Evolutionary conservation across 2,329 filamentous ascomycete genomes (phyloP).

Genomic region (Sporothrix globosa): DNA sequence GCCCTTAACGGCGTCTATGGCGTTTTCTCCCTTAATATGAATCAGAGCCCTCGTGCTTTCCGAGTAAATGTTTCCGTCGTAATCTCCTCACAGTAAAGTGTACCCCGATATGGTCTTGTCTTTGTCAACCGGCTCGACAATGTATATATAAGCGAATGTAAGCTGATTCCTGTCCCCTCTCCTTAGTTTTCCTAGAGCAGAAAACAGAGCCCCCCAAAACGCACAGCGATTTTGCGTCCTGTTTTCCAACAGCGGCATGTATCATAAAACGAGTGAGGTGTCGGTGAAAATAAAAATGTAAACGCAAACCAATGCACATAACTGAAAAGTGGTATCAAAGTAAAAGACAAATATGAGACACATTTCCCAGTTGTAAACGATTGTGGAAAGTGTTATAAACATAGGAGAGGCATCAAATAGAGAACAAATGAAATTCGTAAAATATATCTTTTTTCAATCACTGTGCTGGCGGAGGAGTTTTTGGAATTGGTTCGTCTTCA

Average conservation of each 20-base stretch:
- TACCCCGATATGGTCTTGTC: background rate
- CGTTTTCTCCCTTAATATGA: too few species aligned
- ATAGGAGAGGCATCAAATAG: constrained; percentile 16
- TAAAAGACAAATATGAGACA: background rate
- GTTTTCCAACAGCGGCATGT: background rate
- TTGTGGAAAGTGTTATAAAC: background rate
- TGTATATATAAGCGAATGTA: constrained; percentile 2
- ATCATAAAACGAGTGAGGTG: constrained; percentile 17
- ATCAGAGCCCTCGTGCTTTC: background rate
- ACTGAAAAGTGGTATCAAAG: constrained; percentile 17
- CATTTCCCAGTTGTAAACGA: constrained; percentile 1
- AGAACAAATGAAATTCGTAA: constrained; percentile 26
- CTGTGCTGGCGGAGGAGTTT: background rate
- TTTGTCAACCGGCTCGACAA: background rate
- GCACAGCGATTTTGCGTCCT: background rate
- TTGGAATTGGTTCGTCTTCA: background rate
- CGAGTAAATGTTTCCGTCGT: background rate
- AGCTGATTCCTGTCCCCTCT: background rate
- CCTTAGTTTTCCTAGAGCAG: background rate
- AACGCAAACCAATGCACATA: background rate
- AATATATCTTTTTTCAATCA: background rate
- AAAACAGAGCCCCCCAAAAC: background rate
- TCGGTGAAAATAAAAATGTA: background rate
- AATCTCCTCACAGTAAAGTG: background rate
- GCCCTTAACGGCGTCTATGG: background rate